phyloP scores from a whole-genome alignment of 306 rosid species.

The Malus sieversii region DNA sequence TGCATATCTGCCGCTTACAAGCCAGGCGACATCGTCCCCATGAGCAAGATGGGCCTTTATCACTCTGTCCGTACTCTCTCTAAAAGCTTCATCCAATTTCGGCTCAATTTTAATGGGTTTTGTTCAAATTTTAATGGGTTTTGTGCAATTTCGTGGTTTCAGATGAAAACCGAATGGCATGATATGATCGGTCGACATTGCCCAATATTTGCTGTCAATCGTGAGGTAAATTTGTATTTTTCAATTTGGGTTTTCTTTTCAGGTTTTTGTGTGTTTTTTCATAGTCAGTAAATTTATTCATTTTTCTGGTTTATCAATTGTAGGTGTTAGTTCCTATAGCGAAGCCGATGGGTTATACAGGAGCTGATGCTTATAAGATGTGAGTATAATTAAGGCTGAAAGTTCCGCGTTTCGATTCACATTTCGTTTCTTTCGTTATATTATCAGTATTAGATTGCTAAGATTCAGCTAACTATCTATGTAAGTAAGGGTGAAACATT shows the following conservation, averaged over 20 bases:
- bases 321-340: slow-evolving; percentile 75
- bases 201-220: slow-evolving; percentile 84
- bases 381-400: slow-evolving; percentile 21
- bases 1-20: slow-evolving; percentile 43
- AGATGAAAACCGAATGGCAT: slow-evolving; percentile 90
- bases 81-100: neutral
- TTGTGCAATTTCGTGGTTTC: slow-evolving; percentile 11
- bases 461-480: neutral
- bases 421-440: neutral
- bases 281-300: neutral
- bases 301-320: slow-evolving; percentile 8
- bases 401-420: neutral
- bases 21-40: slow-evolving; percentile 85
- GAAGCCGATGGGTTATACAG: slow-evolving; percentile 81
- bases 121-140: neutral
- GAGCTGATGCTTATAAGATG: slow-evolving; percentile 90
- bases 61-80: slow-evolving; percentile 69
- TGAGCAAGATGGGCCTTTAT: slow-evolving; percentile 96
- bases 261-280: neutral
- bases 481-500: neutral
- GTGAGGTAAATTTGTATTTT: slow-evolving; percentile 53
- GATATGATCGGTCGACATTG: slow-evolving; percentile 90
- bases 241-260: slow-evolving; percentile 20
- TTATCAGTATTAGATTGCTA: neutral
- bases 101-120: neutral